Base-by-base conservation (phyloP, 495 filamentous ascomycete genomes). In the Lasiosphaeria ovina region DNA sequence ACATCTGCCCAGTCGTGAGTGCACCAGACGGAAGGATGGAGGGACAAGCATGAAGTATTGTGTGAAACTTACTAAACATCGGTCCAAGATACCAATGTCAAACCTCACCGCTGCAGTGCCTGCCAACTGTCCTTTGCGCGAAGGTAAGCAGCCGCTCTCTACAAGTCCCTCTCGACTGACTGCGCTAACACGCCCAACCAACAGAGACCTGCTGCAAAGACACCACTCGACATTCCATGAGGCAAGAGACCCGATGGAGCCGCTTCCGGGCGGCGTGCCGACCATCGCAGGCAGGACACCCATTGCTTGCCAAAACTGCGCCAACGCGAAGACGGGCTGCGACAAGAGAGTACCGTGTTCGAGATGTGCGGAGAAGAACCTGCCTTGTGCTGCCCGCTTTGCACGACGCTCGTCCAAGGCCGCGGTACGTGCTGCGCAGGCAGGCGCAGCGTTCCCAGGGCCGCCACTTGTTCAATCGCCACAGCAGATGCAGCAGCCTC, bases 311-410 rank as follows among this genome's bases (percentile, higher is more conserved):
- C 72, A 75, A 16, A 80, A 80, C 65, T 87, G 84, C 64, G 81
- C 83, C 16, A 83, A 75, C 62, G 83, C 84, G 31, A 87, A 87
- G 72, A 86, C 85, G 5, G 83, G 81, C n/a, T 89, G 86, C 65
- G 86, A 89, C 65, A 88, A 88, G 70, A 77, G 77, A 68, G 78
- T 85, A 10, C 85, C 85, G 9, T 87, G 84, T 67, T 76, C 77
- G 47, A 74, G 85, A 59, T 87, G 85, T 65, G 67, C 77, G 2
- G 79, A 80, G 33, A 81, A 86, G 66, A 82, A 82, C 64, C 74
- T 87, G 11, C 58, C 72, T 12, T 88, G 85, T 63, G 77, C 76
- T 44, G 69, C 82, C 24, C 73, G 85, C 12, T 84, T 78, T 57
- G 84, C 84, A 5, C 76, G 85, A 7, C 75, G 83, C 51, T 76